Conservation (phyloP, 179 eudicot genomes). For the Gypsophila paniculata region DNA sequence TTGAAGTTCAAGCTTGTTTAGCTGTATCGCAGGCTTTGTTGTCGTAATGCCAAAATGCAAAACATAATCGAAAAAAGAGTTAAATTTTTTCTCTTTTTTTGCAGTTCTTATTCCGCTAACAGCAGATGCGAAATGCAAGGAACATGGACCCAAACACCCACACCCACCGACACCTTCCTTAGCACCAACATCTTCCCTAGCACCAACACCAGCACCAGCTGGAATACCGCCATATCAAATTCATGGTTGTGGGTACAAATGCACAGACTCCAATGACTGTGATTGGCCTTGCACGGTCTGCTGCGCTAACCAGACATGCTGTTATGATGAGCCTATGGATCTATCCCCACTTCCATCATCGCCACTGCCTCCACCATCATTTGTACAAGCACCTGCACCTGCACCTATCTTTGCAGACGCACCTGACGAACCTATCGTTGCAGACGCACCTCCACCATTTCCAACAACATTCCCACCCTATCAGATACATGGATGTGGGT, state of each 20-base stretch:
- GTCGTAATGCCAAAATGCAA: background rate
- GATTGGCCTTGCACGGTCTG: slow-evolving; percentile 24
- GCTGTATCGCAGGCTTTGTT: too few species aligned
- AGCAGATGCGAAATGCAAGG: slow-evolving; percentile 16
- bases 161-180: background rate
- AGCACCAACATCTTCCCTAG: background rate
- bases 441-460: background rate
- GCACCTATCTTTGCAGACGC: background rate
- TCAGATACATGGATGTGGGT: slow-evolving; percentile 26
- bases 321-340: slow-evolving; percentile 17
- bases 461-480: slow-evolving; percentile 15
- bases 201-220: slow-evolving; percentile 8
- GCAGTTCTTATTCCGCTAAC: slow-evolving; percentile 13
- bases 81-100: background rate
- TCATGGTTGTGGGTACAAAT: slow-evolving; percentile 22
- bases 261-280: slow-evolving; percentile 25
- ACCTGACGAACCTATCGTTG: background rate
- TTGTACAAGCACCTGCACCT: slow-evolving; percentile 9
- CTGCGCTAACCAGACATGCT: slow-evolving; percentile 21
- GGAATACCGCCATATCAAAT: slow-evolving; percentile 12
- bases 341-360: slow-evolving; percentile 10
- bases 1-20: too few species aligned
- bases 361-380: background rate
- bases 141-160: background rate
- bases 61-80: too few species aligned